Evolutionary conservation across 257 asterid species (phyloP).

Genomic region (Scutellaria galericulata): DNA sequence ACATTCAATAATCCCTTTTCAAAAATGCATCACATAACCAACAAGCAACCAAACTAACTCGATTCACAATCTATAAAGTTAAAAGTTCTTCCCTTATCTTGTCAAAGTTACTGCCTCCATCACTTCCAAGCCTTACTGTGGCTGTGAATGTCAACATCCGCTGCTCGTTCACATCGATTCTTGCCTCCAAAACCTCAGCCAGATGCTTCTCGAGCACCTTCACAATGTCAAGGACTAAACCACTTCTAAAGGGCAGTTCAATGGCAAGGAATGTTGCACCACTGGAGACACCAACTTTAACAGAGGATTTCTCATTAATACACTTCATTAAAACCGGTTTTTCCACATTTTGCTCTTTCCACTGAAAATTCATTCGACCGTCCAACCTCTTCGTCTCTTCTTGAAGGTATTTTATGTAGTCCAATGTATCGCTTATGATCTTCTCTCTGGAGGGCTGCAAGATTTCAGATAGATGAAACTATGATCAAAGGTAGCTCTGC

Average conservation of each 20-base stretch:
- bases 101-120: conserved; percentile 42
- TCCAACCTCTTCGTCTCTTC: conserved; percentile 61
- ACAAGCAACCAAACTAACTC: conserved; percentile 18
- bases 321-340: conserved; percentile 42
- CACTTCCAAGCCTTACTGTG: conserved; percentile 44
- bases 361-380: conserved; percentile 42
- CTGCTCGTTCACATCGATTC: conserved; percentile 48
- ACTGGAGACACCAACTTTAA: conserved; percentile 40
- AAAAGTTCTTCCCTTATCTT: conserved; percentile 55
- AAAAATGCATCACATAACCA: conserved; percentile 16
- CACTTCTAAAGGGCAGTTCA: conserved; percentile 44
- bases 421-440: conserved; percentile 50
- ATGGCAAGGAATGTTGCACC: conserved; percentile 59
- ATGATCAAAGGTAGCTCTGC: background rate
- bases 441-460: conserved; percentile 55
- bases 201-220: conserved; percentile 53
- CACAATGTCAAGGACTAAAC: conserved; percentile 46
- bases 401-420: conserved; percentile 54
- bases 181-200: conserved; percentile 70
- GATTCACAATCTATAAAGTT: conserved; percentile 22
- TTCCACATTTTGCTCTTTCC: conserved; percentile 27
- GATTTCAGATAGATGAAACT: background rate
- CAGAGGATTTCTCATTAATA: conserved; percentile 38
- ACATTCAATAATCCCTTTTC: conserved; percentile 3
- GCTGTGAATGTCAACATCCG: conserved; percentile 48